Evolutionary conservation across 1,284 basidiomycete genomes (phyloP).

Genomic region (Rhodotorula mucilaginosa): DNA sequence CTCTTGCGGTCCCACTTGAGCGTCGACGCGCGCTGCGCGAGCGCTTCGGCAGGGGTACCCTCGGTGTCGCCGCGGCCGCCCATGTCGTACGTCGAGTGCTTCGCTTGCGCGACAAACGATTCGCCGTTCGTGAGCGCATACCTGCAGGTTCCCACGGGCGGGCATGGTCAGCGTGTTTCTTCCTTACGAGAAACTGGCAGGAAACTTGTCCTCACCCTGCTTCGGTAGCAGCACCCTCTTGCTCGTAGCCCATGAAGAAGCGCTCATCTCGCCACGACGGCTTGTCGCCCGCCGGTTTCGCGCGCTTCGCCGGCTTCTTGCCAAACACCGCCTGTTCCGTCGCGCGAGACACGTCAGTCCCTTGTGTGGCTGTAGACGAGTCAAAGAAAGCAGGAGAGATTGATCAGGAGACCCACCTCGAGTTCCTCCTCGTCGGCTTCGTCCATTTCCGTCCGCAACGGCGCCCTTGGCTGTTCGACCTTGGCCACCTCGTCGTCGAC

Average conservation of each 20-base stretch:
- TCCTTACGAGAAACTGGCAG: no score
- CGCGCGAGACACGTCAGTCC: neutral
- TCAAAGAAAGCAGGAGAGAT: neutral
- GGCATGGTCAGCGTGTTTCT: neutral
- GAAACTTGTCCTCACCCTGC: constrained; percentile 64
- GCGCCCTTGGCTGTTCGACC: constrained; percentile 43
- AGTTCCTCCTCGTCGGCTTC: constrained; percentile 51
- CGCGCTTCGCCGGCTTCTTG: constrained; percentile 54
- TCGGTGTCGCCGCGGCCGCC: constrained; percentile 65
- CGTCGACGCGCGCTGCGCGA: constrained; percentile 64
- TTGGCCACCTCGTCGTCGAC: constrained; percentile 41
- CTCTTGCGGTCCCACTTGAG: constrained; percentile 93
- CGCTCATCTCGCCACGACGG: constrained; percentile 68
- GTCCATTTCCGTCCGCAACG: constrained; percentile 17
- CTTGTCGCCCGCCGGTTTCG: constrained; percentile 26
- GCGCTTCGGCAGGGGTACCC: constrained; percentile 56
- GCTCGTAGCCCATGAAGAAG: constrained; percentile 89
- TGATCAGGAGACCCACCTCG: constrained; percentile 55
- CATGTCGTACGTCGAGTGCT: constrained; percentile 76
- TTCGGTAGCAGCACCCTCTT: constrained; percentile 78
- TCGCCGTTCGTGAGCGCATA: constrained; percentile 78
- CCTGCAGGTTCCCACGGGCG: constrained; percentile 52
- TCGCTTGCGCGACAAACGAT: constrained; percentile 80
- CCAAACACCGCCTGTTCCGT: constrained; percentile 68
- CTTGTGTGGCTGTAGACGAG: no score